Conservation (phyloP, 306 rosid species). For the Purshia tridentata region DNA sequence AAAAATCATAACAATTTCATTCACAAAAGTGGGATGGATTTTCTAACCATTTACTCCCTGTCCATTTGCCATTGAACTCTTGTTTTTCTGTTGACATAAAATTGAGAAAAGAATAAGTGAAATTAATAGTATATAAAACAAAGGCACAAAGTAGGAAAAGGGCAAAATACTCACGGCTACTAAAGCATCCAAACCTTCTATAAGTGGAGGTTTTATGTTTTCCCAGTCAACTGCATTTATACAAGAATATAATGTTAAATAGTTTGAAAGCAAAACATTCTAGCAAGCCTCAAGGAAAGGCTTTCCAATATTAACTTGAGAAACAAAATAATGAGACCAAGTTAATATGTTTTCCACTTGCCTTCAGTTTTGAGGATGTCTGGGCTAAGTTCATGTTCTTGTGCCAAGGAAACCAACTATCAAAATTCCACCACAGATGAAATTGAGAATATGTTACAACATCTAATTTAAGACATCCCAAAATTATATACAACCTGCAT, state of each 20-base stretch:
- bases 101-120: constrained; percentile 20
- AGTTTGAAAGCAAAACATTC: not conserved
- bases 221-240: constrained; percentile 55
- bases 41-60: constrained; percentile 57
- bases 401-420: constrained; percentile 78
- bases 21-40: not conserved
- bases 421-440: not conserved
- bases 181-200: constrained; percentile 74
- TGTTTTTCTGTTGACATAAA: constrained; percentile 47
- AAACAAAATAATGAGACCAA: not conserved
- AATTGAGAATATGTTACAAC: not conserved
- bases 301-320: not conserved
- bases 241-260: constrained; percentile 15
- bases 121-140: not conserved
- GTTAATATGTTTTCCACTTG: constrained; percentile 27
- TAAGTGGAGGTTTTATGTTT: constrained; percentile 60
- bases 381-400: constrained; percentile 59
- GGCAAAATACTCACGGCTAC: constrained; percentile 46
- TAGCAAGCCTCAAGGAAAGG: not conserved
- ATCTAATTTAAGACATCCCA: not conserved
- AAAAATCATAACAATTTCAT: constrained; percentile 16
- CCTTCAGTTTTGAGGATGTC: constrained; percentile 61
- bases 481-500: constrained; percentile 58
- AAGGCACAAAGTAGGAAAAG: constrained; percentile 12
- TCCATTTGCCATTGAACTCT: constrained; percentile 30